Evolutionary conservation across 2,329 filamentous ascomycete species (phyloP), one percentile per base, ranked within the genome.

Genomic region (Hymenoscyphus repandus): DNA sequence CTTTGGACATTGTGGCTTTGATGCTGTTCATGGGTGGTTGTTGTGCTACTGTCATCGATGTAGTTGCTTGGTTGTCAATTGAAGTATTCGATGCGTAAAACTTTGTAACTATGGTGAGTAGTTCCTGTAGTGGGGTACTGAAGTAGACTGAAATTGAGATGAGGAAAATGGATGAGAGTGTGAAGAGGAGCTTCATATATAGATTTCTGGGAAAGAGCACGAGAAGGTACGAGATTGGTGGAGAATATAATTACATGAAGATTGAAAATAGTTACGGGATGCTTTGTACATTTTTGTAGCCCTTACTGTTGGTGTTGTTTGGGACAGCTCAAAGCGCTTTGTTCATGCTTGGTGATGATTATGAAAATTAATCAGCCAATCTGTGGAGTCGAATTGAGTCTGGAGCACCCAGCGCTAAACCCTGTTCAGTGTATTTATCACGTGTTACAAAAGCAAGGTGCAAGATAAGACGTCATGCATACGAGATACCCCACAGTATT

Each of bases 1-100:
- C 72, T 68, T 80, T 82, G 49, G 81, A 76, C 80, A 86, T 85
- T 62, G 71, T 71, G 51, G 56, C 58, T 58, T 67, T 70, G 58
- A 66, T 48, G 18, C 57, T 49, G 60, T 66, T 71, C 38, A 40
- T 40, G 17, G 38, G 18, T 18, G 6, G n/a, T 11, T 17, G n/a
- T 5, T n/a, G 18, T 57, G 52, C 40, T 12, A 51, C 49, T 48
- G 49, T 64, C 62, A 66, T 66, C 40, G 52, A 45, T 7, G 45
- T 22, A 36, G 46, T 22, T 47, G 45, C 48, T 27, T 43, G 30
- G 34, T 32, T 32, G 37, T 44, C 43, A 51, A 10, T 32, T 51
- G 44, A 18, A 17, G 40, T 42, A 31, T 44, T 33, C 40, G 49
- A 40, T 43, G 54, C 52, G 13, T 43, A 39, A 43, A 43, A 11